These are phyloP conservation scores for Trametes gibbosa DNA, from an alignment of 768 basidiomycete species.

Conservation along the genomic window DNA sequence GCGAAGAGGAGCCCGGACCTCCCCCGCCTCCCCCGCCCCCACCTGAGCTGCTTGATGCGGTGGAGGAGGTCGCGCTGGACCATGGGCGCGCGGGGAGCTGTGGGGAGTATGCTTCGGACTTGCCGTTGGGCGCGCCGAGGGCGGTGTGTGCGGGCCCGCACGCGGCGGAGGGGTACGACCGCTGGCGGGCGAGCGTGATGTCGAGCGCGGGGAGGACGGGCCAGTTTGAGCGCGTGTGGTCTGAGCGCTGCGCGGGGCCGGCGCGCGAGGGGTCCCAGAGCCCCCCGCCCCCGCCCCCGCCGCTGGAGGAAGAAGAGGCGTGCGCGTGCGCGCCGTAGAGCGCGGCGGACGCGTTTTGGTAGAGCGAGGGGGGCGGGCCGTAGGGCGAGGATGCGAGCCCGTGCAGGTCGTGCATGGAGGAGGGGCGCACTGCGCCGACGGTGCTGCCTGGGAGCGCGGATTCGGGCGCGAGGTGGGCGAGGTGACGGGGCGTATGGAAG, in stretches of 20 bases:
- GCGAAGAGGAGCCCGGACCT: conserved; percentile 15
- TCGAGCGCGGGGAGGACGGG: conserved; percentile 26
- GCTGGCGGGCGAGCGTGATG: conserved; percentile 18
- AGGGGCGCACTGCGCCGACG: conserved; percentile 6
- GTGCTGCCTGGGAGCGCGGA: conserved; percentile 2
- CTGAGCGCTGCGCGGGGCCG: neutral
- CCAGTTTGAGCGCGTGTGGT: conserved; percentile 18
- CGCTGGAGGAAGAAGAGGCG: too few relatives aligned
- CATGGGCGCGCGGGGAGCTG: conserved; percentile 24
- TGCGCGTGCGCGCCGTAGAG: too few relatives aligned
- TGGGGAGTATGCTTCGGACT: conserved; percentile 25
- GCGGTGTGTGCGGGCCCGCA: neutral
- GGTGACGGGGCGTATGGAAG: conserved; percentile 5
- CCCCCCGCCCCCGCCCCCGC: neutral
- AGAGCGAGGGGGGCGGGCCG: neutral
- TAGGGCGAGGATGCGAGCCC: neutral
- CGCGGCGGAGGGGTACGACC: conserved; percentile 5
- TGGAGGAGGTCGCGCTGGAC: conserved; percentile 24
- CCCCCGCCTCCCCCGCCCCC: neutral
- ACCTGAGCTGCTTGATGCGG: conserved; percentile 23
- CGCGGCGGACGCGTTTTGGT: too few relatives aligned
- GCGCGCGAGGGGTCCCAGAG: conserved; percentile 19
- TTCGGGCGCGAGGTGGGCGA: conserved; percentile 9
- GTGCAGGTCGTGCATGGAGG: neutral
- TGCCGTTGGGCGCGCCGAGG: neutral